Conservation (phyloP, 345 rosid species). For the Toxicodendron radicans region DNA sequence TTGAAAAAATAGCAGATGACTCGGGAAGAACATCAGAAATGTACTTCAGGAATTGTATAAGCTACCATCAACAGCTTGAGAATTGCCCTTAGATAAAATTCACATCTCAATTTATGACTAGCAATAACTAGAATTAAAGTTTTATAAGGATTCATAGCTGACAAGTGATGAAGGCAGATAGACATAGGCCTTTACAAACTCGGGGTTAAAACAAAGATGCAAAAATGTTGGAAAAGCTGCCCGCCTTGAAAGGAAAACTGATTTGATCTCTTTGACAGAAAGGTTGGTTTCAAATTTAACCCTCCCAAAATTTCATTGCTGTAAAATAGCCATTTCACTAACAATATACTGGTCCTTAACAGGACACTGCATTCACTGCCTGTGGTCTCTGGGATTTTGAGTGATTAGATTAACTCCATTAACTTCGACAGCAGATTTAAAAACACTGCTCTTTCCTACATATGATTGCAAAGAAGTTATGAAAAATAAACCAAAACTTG, state of each 20-base stretch:
- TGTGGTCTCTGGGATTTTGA: background rate
- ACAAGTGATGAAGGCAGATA: background rate
- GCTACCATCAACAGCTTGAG: no score
- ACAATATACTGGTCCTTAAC: background rate
- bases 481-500: background rate
- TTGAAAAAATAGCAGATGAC: no score
- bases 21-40: no score
- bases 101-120: no score
- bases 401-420: background rate
- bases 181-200: background rate
- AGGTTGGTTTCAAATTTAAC: background rate
- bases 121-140: no score
- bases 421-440: background rate
- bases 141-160: background rate
- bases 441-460: background rate
- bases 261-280: background rate
- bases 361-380: background rate
- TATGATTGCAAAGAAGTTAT: background rate
- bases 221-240: background rate
- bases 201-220: background rate
- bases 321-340: background rate
- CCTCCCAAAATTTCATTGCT: background rate
- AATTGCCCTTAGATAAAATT: no score
- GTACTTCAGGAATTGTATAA: no score
- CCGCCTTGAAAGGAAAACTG: background rate